Evolutionary conservation across 2,329 filamentous ascomycete genomes (phyloP), one percentile per base, ranked within the genome.

Genomic region (Aspergillus unguis): DNA sequence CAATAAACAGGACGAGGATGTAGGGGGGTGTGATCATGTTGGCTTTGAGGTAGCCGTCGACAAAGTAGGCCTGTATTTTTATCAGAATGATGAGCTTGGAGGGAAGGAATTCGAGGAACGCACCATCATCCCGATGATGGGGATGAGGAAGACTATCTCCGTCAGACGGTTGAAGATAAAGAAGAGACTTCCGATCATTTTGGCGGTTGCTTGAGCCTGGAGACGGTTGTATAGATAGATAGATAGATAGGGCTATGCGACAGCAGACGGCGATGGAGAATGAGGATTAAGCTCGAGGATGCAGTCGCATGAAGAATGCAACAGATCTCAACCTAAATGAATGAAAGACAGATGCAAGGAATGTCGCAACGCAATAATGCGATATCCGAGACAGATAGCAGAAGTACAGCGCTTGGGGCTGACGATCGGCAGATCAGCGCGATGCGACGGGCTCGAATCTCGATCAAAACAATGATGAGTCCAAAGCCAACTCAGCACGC

Each of bases 1-100:
- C 80, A 57, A 86, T 85, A 76, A 86, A 86, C 47, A 85, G 78
- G 40, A 85, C 77, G 41, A 86, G 77, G 65, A 85, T 80, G 65
- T 79, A 83, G 54, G 72, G 68, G 23, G 83, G 83, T 4, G 83
- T 85, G 55, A 85, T 77, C 53, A 75, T 68, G 69, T 83, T 83
- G 61, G 72, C 74, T 55, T 76, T 71, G 57, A 81, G 74, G 72
- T 78, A 85, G 64, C 76, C 77, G 62, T 84, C 66, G 63, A 86
- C 81, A 68, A 86, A 85, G 70, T 79, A 85, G 58, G 80, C 68
- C 76, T 78, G 53, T 8, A 4, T 23, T 35, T 11, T 6, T 6
- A 37, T 37, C 6, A 17, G 35, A 1, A 6, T 28, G 17, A 36
- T 48, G 44, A 43, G 25, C 50, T 53, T 57, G 54, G 47, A 7